Evolutionary conservation across 306 rosid species (phyloP).

Genomic region (Sindora glabra): DNA sequence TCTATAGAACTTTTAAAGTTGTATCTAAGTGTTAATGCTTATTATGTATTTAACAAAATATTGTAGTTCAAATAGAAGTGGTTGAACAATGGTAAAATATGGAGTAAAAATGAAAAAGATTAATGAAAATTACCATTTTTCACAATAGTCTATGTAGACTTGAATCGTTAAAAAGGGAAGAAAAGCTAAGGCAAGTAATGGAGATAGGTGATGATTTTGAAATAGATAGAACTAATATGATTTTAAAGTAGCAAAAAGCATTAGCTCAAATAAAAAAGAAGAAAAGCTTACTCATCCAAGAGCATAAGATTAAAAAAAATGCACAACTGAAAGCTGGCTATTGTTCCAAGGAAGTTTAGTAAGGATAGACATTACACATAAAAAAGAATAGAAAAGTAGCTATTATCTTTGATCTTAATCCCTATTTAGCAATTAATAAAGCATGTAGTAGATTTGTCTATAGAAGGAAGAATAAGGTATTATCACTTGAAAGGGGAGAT

Average conservation of each 20-base stretch:
- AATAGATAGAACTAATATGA: constrained; percentile 52
- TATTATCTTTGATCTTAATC: constrained; percentile 62
- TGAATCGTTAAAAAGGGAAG: constrained; percentile 79
- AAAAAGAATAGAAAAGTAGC: constrained; percentile 76
- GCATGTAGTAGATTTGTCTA: constrained; percentile 58
- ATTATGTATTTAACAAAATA: too few species aligned
- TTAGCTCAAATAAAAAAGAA: constrained; percentile 57
- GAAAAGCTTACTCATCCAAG: constrained; percentile 60
- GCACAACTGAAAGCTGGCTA: constrained; percentile 78
- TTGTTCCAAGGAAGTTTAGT: constrained; percentile 69
- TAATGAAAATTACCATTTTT: too few species aligned
- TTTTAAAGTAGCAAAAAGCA: constrained; percentile 54
- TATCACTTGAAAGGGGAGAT: constrained; percentile 43
- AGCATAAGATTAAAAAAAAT: constrained; percentile 77
- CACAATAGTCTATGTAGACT: constrained; percentile 57
- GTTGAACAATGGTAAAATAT: too few species aligned
- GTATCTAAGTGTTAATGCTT: too few species aligned
- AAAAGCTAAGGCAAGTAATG: constrained; percentile 44
- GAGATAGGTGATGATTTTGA: constrained; percentile 54
- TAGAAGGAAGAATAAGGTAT: constrained; percentile 55
- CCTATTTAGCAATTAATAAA: constrained; percentile 49
- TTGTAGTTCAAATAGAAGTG: too few species aligned
- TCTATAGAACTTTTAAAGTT: too few species aligned
- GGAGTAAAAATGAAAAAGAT: too few species aligned
- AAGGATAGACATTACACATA: constrained; percentile 54